Conservation (phyloP, 2,329 filamentous ascomycete genomes). For the Trichoderma arundinaceum region DNA sequence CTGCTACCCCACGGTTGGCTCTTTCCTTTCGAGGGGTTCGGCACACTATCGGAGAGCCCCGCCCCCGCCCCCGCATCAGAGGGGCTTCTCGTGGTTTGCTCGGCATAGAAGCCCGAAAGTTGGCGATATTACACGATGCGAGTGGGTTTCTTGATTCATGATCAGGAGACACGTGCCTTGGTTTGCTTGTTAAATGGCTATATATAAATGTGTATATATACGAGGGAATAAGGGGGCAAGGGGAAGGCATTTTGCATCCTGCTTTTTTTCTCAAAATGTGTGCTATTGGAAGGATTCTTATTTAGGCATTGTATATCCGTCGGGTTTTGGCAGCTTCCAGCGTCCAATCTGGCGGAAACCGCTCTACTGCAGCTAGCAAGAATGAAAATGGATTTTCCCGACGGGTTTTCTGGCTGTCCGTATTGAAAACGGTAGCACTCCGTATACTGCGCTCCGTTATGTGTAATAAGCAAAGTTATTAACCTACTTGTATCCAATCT, state of each 20-base stretch:
- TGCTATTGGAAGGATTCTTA: too few relatives aligned
- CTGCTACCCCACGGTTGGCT: neutral
- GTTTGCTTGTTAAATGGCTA: too few relatives aligned
- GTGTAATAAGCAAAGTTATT: too few relatives aligned
- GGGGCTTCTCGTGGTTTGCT: neutral
- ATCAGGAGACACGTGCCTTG: neutral
- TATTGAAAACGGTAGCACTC: too few relatives aligned
- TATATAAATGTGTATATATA: too few relatives aligned
- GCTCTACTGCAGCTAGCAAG: neutral
- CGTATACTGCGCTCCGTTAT: too few relatives aligned
- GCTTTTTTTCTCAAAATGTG: too few relatives aligned
- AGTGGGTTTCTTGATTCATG: neutral
- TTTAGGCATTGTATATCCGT: neutral
- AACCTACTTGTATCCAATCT: too few relatives aligned
- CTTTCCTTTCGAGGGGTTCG: slow-evolving; percentile 14
- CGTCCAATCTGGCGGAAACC: neutral
- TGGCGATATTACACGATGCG: neutral
- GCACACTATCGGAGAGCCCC: slow-evolving; percentile 17
- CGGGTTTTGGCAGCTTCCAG: neutral
- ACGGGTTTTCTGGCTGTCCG: slow-evolving; percentile 6
- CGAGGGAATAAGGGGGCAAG: too few relatives aligned
- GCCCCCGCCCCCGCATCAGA: slow-evolving; percentile 21
- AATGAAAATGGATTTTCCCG: slow-evolving; percentile 3
- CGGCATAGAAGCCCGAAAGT: slow-evolving; percentile 2
- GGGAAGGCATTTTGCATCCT: too few relatives aligned